A percentile compares a stretch with the other conserved stretches of the same genome.
Conservation (phyloP, 2,329 filamentous ascomycete genomes). For the Curvularia hawaiiensis region DNA sequence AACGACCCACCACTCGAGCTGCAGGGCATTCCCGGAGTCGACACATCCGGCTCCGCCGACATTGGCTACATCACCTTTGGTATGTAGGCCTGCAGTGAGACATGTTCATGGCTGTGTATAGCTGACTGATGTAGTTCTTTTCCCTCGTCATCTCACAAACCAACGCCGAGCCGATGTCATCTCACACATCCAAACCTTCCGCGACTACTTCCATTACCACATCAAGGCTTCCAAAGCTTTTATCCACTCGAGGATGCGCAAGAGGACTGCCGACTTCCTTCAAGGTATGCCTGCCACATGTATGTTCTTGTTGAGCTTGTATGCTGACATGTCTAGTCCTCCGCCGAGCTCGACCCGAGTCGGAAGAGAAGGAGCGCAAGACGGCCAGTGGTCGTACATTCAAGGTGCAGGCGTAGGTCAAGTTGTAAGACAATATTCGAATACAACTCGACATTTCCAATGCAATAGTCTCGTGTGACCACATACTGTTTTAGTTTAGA, state of each 20-base stretch:
- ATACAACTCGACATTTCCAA: not conserved
- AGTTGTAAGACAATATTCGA: not conserved
- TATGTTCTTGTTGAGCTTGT: not conserved
- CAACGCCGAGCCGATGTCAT: conserved; percentile 95
- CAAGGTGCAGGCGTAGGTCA: conserved; percentile 59
- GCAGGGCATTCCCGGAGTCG: conserved; percentile 83
- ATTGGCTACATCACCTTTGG: conserved; percentile 98
- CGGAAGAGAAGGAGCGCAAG: conserved; percentile 97
- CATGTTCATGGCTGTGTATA: not conserved
- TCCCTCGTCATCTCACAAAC: conserved; percentile 89
- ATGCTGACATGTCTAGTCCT: conserved; percentile 69
- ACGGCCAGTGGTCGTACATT: conserved; percentile 96
- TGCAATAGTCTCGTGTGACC: not conserved
- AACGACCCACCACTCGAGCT: conserved; percentile 94
- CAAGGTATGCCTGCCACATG: conserved; percentile 68
- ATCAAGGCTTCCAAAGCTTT: conserved; percentile 99
- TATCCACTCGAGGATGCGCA: conserved; percentile 97
- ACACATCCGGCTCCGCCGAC: conserved; percentile 73
- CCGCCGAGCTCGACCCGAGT: conserved; percentile 91
- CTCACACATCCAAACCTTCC: conserved; percentile 99
- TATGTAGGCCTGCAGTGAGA: conserved; percentile 52
- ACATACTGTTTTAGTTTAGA: not conserved
- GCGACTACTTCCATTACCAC: conserved; percentile 99
- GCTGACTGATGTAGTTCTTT: conserved; percentile 69
- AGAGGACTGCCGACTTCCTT: conserved; percentile 96